A percentile compares a stretch with the other conserved stretches of the same genome.
These are phyloP conservation scores for Xylaria sp. DNA, from an alignment of 2,329 filamentous ascomycete species.

Conservation along the genomic window DNA sequence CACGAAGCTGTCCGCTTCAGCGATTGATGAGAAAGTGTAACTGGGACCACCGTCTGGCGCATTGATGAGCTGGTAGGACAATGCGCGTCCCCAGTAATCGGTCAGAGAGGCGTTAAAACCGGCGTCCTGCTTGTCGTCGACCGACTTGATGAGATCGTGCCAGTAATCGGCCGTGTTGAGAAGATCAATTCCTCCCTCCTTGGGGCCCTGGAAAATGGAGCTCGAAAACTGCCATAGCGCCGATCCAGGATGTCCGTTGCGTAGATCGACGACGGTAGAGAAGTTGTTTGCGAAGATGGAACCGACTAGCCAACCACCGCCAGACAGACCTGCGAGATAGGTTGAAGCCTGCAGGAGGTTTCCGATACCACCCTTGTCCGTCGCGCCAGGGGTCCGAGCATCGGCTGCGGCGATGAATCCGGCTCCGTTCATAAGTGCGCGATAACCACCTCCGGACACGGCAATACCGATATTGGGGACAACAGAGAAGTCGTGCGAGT, in stretches of 20 bases:
- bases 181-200: slow-evolving; percentile 26
- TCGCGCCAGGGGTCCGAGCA: slow-evolving; percentile 55
- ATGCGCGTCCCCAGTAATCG: slow-evolving; percentile 67
- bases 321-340: slow-evolving; percentile 68
- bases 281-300: slow-evolving; percentile 73
- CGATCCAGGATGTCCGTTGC: slow-evolving; percentile 29
- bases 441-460: slow-evolving; percentile 66
- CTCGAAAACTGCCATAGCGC: slow-evolving; percentile 35
- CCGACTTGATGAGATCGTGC: slow-evolving; percentile 50
- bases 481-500: slow-evolving; percentile 59
- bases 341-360: slow-evolving; percentile 64
- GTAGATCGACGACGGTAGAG: slow-evolving; percentile 48
- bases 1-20: slow-evolving; percentile 55
- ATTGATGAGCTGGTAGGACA: slow-evolving; percentile 68
- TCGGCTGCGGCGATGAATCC: slow-evolving; percentile 67
- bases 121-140: slow-evolving; percentile 56
- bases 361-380: slow-evolving; percentile 56
- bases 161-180: slow-evolving; percentile 50
- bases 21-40: slow-evolving; percentile 71
- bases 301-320: slow-evolving; percentile 71
- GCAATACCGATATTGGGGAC: slow-evolving; percentile 55
- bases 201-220: slow-evolving; percentile 34
- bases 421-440: slow-evolving; percentile 65
- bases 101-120: slow-evolving; percentile 63
- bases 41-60: slow-evolving; percentile 59